Evolutionary conservation across 768 basidiomycete species (phyloP), one percentile per base, ranked within the genome.

Genomic region (Kwoniella mangroviensis): DNA sequence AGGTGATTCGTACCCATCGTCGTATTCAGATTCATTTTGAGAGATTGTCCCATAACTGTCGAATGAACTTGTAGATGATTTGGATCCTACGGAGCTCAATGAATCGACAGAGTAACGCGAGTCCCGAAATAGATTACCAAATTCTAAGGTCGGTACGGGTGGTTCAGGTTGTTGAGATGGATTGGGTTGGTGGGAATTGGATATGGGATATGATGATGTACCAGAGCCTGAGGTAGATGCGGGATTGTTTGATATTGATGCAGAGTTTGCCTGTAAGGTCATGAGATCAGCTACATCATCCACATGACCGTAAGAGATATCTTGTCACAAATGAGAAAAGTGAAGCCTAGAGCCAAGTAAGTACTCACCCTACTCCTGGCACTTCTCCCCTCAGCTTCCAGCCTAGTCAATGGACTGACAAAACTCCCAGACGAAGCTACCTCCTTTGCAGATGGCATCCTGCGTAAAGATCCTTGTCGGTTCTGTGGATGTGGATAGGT

Each of bases 81-180:
- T 61, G 4, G 61, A 71, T 26, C 53, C 26, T 58, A 56, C 42
- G 2, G 65, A 66, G 45, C 65, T 66, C 0, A 72, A 54, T 49
- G 73, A 75, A 34, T 75, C 68, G 67, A 78, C 67, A 11, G 76
- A 78, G 42, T 73, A 75, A n/a, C 70, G 54, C 4, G 76, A 78
- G 28, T 67, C 58, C 13, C 74, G 69, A 51, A 78, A 78, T n/a
- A 78, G 64, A 58, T 78, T 71, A 54, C 56, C 56, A 42, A 71
- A 60, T 40, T 71, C 59, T 56, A 71, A 12, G 0, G 70, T 54
- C 34, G 70, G 70, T 17, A 67, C 54, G 15, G 70, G 67, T 7
- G 67, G 67, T 45, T 41, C 21, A 21, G 56, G 43, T 34, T 28
- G 9, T 15, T 12, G 43, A 15, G 41, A 34, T 17, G 1, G 55